Percentiles rank a stretch among this genome's conserved stretches.
Evolutionary conservation across 768 basidiomycete species (phyloP).

Genomic region (Brasilioporus rufonigricans): DNA sequence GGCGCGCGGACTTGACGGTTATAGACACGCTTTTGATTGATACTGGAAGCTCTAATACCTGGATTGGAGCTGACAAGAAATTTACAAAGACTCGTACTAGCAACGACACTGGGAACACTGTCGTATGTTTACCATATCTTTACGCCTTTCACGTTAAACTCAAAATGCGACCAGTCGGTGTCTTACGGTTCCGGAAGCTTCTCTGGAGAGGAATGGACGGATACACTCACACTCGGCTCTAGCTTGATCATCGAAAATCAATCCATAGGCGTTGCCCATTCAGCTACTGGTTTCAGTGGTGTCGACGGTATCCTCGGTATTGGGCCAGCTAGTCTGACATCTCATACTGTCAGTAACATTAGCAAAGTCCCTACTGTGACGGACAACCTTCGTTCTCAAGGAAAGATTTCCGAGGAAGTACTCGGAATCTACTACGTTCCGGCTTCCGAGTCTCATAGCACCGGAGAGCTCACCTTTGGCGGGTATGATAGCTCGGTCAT

Average conservation of each 20-base stretch:
- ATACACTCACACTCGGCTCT: slow-evolving; percentile 1
- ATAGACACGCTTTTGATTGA: slow-evolving; percentile 27
- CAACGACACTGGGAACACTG: slow-evolving; percentile 19
- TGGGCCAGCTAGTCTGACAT: slow-evolving; percentile 35
- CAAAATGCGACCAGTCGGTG: neutral
- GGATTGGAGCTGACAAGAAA: slow-evolving; percentile 28
- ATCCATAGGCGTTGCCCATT: slow-evolving; percentile 35
- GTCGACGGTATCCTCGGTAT: slow-evolving; percentile 39
- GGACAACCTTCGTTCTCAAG: slow-evolving; percentile 33
- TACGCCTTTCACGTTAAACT: neutral
- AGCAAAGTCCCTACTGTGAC: slow-evolving; percentile 31
- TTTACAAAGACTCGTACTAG: slow-evolving; percentile 27
- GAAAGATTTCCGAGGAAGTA: slow-evolving; percentile 23
- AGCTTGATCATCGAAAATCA: slow-evolving; percentile 21
- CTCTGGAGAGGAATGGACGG: slow-evolving; percentile 8
- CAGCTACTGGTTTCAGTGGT: neutral
- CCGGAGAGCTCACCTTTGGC: slow-evolving; percentile 2
- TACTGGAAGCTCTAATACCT: slow-evolving; percentile 29
- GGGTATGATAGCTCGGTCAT: neutral
- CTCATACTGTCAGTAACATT: slow-evolving; percentile 16
- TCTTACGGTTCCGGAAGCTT: slow-evolving; percentile 6
- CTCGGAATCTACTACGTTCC: slow-evolving; percentile 34
- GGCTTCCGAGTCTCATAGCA: slow-evolving; percentile 5
- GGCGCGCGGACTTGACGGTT: neutral
- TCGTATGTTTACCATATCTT: neutral